Evolutionary conservation across 768 basidiomycete species (phyloP).

Genomic region (Porphyrellus cyaneotinctus): DNA sequence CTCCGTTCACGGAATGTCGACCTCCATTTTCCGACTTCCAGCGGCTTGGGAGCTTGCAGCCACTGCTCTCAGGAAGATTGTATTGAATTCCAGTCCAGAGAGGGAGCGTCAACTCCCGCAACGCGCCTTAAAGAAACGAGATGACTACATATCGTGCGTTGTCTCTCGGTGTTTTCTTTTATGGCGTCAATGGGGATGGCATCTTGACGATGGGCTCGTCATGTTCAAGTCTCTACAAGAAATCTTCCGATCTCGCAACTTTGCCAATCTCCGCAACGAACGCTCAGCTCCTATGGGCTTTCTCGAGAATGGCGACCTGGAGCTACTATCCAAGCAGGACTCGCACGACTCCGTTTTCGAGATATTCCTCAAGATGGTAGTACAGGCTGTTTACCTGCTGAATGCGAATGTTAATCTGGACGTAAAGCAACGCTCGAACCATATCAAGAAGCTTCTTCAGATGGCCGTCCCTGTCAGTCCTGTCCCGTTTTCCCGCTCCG

Average conservation of each 20-base stretch:
- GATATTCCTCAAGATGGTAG: constrained; percentile 78
- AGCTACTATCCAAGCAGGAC: constrained; percentile 47
- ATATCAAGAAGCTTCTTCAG: constrained; percentile 64
- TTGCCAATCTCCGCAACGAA: constrained; percentile 65
- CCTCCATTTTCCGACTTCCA: constrained; percentile 38
- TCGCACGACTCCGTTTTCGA: constrained; percentile 67
- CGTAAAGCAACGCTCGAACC: constrained; percentile 37
- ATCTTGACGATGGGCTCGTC: constrained; percentile 47
- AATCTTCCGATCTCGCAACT: constrained; percentile 74
- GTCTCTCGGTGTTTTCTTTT: constrained; percentile 72
- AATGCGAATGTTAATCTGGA: constrained; percentile 33
- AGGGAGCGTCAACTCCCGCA: constrained; percentile 38
- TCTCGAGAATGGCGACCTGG: constrained; percentile 51
- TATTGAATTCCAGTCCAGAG: constrained; percentile 46
- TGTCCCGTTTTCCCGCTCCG: constrained; percentile 55
- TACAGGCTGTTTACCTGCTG: constrained; percentile 45
- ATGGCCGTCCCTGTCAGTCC: constrained; percentile 68
- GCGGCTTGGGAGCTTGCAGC: constrained; percentile 66
- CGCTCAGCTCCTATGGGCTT: constrained; percentile 67
- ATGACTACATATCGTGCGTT: constrained; percentile 67
- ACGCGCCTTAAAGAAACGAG: constrained; percentile 48
- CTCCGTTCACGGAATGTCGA: constrained; percentile 48
- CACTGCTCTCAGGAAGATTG: constrained; percentile 54
- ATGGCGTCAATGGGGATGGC: constrained; percentile 76
- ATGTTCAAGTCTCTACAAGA: constrained; percentile 64